These are phyloP conservation scores for Coniella lustricola DNA, from an alignment of 2,329 filamentous ascomycete species.

Conservation along the genomic window DNA sequence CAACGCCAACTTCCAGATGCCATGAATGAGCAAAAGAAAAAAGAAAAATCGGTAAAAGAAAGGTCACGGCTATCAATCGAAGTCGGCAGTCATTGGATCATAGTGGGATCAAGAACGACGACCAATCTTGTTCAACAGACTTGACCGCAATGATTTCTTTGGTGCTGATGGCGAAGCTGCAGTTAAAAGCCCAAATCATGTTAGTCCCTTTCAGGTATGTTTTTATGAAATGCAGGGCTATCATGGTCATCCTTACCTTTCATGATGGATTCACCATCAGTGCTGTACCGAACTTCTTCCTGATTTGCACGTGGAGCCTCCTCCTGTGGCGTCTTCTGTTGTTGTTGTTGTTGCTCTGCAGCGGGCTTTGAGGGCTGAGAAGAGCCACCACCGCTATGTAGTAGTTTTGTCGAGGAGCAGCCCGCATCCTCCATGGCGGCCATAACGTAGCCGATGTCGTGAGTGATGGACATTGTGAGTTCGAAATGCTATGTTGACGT, in stretches of 20 bases:
- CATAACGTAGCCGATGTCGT: constrained; percentile 12
- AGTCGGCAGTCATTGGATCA: not conserved
- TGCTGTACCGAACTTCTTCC: constrained; percentile 6
- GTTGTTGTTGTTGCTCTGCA: not conserved
- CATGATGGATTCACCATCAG: constrained; percentile 7
- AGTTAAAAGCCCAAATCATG: not conserved
- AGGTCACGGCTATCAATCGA: too few relatives aligned
- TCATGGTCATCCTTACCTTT: not conserved
- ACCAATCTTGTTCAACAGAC: not conserved
- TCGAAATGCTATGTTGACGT: not conserved
- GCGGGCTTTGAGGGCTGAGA: not conserved
- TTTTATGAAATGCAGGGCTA: not conserved
- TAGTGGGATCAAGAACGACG: not conserved
- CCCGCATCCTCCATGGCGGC: constrained; percentile 10
- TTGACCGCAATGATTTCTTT: not conserved
- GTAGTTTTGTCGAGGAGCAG: not conserved
- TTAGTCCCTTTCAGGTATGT: not conserved
- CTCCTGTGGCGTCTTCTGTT: too few relatives aligned
- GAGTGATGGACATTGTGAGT: not conserved
- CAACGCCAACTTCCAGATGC: too few relatives aligned
- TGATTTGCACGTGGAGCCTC: not conserved
- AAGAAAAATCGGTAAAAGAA: too few relatives aligned
- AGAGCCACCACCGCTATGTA: not conserved
- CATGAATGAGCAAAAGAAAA: too few relatives aligned
- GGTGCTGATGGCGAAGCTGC: not conserved